A percentile compares a stretch with the other conserved stretches of the same genome.
These are phyloP conservation scores for Diaporthe australafricana DNA, from an alignment of 2,329 filamentous ascomycete genomes.

Conservation along the genomic window DNA sequence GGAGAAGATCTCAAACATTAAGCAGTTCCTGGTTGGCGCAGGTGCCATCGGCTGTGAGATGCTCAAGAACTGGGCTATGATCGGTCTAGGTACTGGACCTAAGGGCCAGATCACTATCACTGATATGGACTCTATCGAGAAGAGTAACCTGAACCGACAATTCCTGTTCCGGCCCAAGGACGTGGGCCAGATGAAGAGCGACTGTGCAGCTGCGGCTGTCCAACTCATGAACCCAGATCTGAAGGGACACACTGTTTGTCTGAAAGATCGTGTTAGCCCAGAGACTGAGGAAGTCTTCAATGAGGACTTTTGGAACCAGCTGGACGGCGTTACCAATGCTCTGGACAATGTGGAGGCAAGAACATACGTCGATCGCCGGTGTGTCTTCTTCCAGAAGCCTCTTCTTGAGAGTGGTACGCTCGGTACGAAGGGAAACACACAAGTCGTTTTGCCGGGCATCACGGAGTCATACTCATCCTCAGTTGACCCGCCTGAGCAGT, in stretches of 20 bases:
- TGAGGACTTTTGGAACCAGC: conserved; percentile 86
- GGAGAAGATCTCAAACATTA: conserved; percentile 90
- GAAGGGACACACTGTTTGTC: conserved; percentile 82
- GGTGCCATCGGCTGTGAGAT: conserved; percentile 99
- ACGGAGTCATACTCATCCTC: conserved; percentile 96
- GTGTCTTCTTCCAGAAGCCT: conserved; percentile 98
- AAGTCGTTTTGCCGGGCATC: conserved; percentile 89
- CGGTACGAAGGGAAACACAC: conserved; percentile 99
- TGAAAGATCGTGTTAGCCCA: conserved; percentile 89
- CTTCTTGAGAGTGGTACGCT: conserved; percentile 96
- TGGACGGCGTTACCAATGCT: conserved; percentile 96
- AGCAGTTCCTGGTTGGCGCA: conserved; percentile 93
- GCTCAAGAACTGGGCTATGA: conserved; percentile 99
- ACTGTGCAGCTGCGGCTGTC: conserved; percentile 89
- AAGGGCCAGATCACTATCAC: conserved; percentile 92
- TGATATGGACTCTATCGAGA: conserved; percentile 98
- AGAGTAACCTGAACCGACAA: conserved; percentile 97
- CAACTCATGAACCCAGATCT: conserved; percentile 96
- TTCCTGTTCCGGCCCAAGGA: conserved; percentile 95
- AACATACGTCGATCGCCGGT: conserved; percentile 95
- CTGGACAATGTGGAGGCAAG: conserved; percentile 97
- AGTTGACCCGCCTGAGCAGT: conserved; percentile 97
- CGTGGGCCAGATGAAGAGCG: conserved; percentile 96
- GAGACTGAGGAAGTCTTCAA: conserved; percentile 97
- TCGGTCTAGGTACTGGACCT: conserved; percentile 89